phyloP scores from a whole-genome alignment of 1,284 basidiomycete genomes.

The Naganishia liquefaciens region DNA sequence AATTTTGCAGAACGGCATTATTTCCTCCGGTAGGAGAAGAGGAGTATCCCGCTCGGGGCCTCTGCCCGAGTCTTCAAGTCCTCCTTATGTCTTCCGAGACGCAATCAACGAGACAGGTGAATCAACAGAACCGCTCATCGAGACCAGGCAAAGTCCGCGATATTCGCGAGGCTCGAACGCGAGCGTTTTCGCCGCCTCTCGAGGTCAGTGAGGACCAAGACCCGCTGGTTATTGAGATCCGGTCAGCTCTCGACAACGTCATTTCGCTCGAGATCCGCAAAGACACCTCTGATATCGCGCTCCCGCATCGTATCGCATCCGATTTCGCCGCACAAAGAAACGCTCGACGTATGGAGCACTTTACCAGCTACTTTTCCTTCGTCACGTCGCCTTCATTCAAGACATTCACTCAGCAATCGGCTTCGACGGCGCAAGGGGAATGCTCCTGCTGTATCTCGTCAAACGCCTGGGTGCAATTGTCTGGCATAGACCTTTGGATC shows the following conservation, averaged over 20 bases:
- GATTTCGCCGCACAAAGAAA: neutral
- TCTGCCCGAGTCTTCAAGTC: slow-evolving; percentile 21
- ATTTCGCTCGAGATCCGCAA: slow-evolving; percentile 14
- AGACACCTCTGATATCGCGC: slow-evolving; percentile 7
- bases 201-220: slow-evolving; percentile 6
- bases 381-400: slow-evolving; percentile 10
- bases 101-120: neutral
- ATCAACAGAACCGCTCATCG: neutral
- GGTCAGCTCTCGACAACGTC: slow-evolving; percentile 15
- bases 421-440: neutral
- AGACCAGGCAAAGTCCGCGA: neutral
- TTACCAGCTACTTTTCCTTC: slow-evolving; percentile 18
- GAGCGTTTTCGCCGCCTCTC: slow-evolving; percentile 4
- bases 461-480: slow-evolving; percentile 9
- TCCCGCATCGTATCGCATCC: neutral
- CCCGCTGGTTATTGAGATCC: slow-evolving; percentile 13
- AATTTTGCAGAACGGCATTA: slow-evolving; percentile 11
- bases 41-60: slow-evolving; percentile 20
- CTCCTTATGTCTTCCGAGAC: slow-evolving; percentile 14
- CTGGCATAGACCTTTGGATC: slow-evolving; percentile 10
- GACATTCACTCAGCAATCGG: slow-evolving; percentile 5
- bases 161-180: neutral
- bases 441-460: slow-evolving; percentile 9
- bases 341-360: neutral
- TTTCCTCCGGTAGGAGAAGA: slow-evolving; percentile 22